These are phyloP conservation scores for Ganoderma lingzhi DNA, from an alignment of 1,284 basidiomycete species.

Conservation along the genomic window DNA sequence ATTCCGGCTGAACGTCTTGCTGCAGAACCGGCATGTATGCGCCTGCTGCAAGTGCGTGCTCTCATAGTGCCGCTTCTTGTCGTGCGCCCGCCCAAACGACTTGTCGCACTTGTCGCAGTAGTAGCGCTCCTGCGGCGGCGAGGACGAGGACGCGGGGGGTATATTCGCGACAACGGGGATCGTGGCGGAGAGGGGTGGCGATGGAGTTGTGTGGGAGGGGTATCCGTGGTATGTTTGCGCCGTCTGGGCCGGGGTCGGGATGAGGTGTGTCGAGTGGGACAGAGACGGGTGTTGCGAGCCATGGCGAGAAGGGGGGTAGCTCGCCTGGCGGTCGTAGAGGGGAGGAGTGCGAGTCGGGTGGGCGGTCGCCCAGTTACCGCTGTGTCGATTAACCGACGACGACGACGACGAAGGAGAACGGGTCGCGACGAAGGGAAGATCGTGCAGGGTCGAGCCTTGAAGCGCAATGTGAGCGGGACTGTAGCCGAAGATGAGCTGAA, in stretches of 20 bases:
- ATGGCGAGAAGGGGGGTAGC: slow-evolving; percentile 23
- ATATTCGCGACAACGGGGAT: slow-evolving; percentile 28
- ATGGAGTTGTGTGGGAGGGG: slow-evolving; percentile 19
- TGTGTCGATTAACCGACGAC: slow-evolving; percentile 15
- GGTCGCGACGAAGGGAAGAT: slow-evolving; percentile 30
- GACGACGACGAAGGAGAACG: slow-evolving; percentile 22
- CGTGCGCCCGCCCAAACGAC: slow-evolving; percentile 80
- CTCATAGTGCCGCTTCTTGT: slow-evolving; percentile 80
- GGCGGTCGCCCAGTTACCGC: slow-evolving; percentile 24
- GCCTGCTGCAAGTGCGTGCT: slow-evolving; percentile 73
- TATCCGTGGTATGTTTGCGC: slow-evolving; percentile 32
- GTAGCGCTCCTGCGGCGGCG: slow-evolving; percentile 54
- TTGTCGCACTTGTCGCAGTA: slow-evolving; percentile 75
- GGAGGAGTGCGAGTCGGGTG: slow-evolving; percentile 24
- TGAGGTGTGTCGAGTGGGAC: slow-evolving; percentile 32
- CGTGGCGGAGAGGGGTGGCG: slow-evolving; percentile 22
- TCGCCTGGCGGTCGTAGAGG: slow-evolving; percentile 18
- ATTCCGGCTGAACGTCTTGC: slow-evolving; percentile 75
- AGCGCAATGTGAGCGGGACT: slow-evolving; percentile 12
- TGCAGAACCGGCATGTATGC: slow-evolving; percentile 73
- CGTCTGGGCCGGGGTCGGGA: slow-evolving; percentile 38
- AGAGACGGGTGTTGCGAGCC: slow-evolving; percentile 29
- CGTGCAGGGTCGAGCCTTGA: slow-evolving; percentile 31
- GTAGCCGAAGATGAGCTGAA: slow-evolving; percentile 9
- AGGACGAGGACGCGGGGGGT: slow-evolving; percentile 35